Base-by-base conservation (phyloP, 768 basidiomycete genomes). In the Termitomyces sp. region DNA sequence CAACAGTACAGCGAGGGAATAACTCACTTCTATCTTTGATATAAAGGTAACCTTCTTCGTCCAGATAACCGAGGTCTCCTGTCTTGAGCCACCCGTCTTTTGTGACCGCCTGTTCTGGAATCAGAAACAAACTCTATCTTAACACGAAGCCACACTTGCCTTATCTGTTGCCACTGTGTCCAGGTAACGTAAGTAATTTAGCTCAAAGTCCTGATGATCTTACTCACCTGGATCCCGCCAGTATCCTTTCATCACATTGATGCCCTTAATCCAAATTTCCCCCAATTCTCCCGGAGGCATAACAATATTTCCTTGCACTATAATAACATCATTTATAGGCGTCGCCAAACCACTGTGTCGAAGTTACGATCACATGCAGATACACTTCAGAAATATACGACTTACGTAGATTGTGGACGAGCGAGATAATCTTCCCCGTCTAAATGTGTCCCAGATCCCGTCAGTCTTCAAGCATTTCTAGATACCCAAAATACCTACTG, bases 351-450 rank as follows among this genome's bases (percentile, higher is more conserved):
- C 78, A 47, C 78, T 75, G 47, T 15, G 38, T 39, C 20, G 25
- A 25, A 16, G 4, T 23, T 31, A 40, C 7, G 23, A 38, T 29
- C 32, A 49, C 27, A 7, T 25, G 9, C 50, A 47, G 40, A 25
- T 43, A 6, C 22, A 15, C 7, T 11, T 42, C 7, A 41, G 45
- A 12, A 44, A 44, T 46, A 46, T 16, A 42, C 35, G 18, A 67
- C 76, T 59, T 54, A 81, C 80, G 75, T 72, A 66, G 70, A 74
- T 5, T 67, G 65, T n/a, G 78, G 77, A 27, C 81, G 74, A 20
- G 66, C 64, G 23, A 70, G 46, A 60, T 79, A 84, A 64, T 86
- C 85, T 43, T 79, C 78, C 31, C 79, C 83, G 22, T 70, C 79
- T 69, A 53, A 55, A 50, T 31, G 18, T 32, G 22, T 31, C 41